phyloP scores from a whole-genome alignment of 2,329 filamentous ascomycete genomes.

The Karstenula rhodostoma region DNA sequence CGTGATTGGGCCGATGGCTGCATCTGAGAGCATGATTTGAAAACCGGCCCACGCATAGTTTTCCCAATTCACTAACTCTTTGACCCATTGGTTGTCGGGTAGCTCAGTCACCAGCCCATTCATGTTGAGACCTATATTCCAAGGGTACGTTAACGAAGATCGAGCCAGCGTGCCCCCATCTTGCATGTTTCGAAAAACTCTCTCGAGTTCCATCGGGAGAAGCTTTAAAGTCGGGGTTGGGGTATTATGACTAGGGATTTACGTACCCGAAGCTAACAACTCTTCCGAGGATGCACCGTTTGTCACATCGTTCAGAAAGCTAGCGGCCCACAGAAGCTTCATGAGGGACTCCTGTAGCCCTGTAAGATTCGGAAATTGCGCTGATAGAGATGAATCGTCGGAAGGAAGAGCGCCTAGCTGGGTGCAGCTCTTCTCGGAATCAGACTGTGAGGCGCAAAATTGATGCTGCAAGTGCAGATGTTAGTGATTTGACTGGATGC shows the following conservation, averaged over 20 bases:
- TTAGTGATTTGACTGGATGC: neutral
- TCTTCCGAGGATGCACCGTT: neutral
- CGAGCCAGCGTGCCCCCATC: neutral
- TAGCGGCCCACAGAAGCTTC: neutral
- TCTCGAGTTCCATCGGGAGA: too few species aligned
- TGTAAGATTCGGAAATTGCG: neutral
- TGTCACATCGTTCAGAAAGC: neutral
- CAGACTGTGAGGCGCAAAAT: conserved; percentile 4
- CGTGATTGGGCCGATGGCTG: conserved; percentile 11
- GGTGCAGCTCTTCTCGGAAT: conserved; percentile 1
- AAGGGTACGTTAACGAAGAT: neutral
- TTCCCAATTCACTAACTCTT: conserved; percentile 16
- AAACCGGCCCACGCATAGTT: conserved; percentile 3
- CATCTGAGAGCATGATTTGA: conserved; percentile 14
- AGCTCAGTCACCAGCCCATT: conserved; percentile 4
- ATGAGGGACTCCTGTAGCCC: neutral
- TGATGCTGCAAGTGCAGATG: neutral
- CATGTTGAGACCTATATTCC: neutral
- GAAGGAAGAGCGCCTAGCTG: neutral
- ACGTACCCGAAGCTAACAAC: neutral
- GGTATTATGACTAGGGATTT: neutral
- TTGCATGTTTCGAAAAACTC: neutral
- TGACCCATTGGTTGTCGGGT: conserved; percentile 17
- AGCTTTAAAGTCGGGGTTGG: too few species aligned
- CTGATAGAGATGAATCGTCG: neutral